Evolutionary conservation across 495 filamentous ascomycete species (phyloP).

Genomic region (Penicillium cataractarum): DNA sequence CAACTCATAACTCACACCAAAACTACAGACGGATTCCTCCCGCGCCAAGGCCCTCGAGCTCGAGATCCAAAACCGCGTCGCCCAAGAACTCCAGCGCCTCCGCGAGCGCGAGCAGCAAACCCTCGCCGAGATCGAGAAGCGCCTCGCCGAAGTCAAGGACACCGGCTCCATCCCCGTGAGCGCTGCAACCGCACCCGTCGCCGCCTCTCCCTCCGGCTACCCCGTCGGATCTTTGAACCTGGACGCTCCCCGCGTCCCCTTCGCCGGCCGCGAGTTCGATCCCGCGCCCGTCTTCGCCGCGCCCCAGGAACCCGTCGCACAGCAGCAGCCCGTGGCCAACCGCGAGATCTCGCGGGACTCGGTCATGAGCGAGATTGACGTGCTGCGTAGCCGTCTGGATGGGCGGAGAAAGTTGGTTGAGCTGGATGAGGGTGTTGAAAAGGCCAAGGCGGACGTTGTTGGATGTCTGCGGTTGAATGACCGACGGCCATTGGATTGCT

Average conservation of each 20-base stretch:
- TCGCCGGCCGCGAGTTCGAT: constrained; percentile 48
- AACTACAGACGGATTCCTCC: constrained; percentile 77
- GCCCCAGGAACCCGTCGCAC: constrained; percentile 14
- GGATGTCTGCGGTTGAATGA: constrained; percentile 85
- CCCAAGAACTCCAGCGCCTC: constrained; percentile 78
- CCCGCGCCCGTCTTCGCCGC: constrained; percentile 28
- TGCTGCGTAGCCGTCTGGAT: constrained; percentile 73
- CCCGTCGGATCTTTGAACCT: constrained; percentile 49
- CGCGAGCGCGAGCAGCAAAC: constrained; percentile 63
- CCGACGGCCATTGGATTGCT: constrained; percentile 90
- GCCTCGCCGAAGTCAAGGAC: constrained; percentile 49
- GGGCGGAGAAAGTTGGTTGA: constrained; percentile 71
- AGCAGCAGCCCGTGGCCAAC: constrained; percentile 32
- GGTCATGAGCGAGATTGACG: constrained; percentile 70
- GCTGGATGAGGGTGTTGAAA: constrained; percentile 66
- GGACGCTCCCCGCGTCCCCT: constrained; percentile 52
- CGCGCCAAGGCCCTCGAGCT: constrained; percentile 83
- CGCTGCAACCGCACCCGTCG: constrained; percentile 35
- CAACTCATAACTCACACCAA: constrained; percentile 10
- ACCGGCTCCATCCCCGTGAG: constrained; percentile 36
- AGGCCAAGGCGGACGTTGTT: constrained; percentile 76
- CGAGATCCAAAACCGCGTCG: constrained; percentile 85
- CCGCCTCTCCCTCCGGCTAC: constrained; percentile 37
- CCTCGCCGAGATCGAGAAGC: constrained; percentile 58
- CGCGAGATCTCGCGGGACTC: constrained; percentile 54